A percentile compares a stretch with the other conserved stretches of the same genome.
Conservation (phyloP, 805 yeast species). For the Metschnikowia bowlesiae region DNA sequence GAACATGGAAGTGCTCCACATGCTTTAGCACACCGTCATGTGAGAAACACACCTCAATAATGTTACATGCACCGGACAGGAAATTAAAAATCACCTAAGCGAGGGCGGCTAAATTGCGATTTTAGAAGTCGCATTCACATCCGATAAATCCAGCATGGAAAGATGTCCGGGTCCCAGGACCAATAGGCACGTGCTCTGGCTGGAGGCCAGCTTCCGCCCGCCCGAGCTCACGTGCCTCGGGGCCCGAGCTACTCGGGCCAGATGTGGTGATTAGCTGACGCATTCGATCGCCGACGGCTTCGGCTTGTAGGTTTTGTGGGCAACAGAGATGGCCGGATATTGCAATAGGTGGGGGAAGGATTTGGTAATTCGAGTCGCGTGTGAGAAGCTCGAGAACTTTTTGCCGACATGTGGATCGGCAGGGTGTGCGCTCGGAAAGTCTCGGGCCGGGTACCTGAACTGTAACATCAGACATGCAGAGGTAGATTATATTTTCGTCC, state of each 20-base stretch:
- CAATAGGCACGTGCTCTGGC: background rate
- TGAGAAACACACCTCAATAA: background rate
- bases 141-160: background rate
- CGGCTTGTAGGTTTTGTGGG: too few relatives aligned
- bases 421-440: background rate
- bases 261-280: too few relatives aligned
- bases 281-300: too few relatives aligned
- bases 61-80: background rate
- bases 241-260: too few relatives aligned
- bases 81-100: background rate
- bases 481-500: background rate
- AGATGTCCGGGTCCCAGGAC: background rate
- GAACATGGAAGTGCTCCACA: background rate
- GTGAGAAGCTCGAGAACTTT: background rate
- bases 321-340: too few relatives aligned
- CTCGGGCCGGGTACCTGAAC: slow-evolving; percentile 1
- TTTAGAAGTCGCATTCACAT: background rate
- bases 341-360: background rate
- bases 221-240: too few relatives aligned
- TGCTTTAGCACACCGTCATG: background rate
- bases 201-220: too few relatives aligned
- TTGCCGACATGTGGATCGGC: background rate
- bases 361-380: background rate
- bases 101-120: slow-evolving; percentile 1
- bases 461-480: background rate